These are phyloP conservation scores for Hysterium pulicare DNA, from an alignment of 2,329 filamentous ascomycete species.

Conservation along the genomic window DNA sequence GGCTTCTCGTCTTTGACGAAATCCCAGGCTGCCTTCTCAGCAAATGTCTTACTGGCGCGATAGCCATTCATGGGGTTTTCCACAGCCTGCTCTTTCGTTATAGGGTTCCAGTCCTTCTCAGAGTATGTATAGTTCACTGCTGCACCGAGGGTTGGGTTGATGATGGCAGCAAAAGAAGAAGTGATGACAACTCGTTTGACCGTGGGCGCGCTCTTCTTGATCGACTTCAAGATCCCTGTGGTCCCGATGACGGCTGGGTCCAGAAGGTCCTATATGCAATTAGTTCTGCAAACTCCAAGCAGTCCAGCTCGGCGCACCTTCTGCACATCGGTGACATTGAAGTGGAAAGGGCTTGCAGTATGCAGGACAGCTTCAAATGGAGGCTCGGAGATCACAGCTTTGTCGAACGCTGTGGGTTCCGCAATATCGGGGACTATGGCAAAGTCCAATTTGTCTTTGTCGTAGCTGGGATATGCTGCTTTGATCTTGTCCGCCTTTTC, in stretches of 20 bases:
- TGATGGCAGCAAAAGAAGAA: slow-evolving; percentile 65
- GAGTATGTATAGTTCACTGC: slow-evolving; percentile 50
- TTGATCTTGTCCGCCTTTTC: slow-evolving; percentile 61
- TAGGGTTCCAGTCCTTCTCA: slow-evolving; percentile 56
- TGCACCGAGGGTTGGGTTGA: slow-evolving; percentile 54
- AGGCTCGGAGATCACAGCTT: slow-evolving; percentile 58
- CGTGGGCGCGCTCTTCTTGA: slow-evolving; percentile 58
- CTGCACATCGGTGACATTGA: slow-evolving; percentile 69
- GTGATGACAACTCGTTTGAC: slow-evolving; percentile 73
- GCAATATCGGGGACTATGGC: slow-evolving; percentile 71
- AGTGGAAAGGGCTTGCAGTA: slow-evolving; percentile 61
- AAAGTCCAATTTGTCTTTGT: slow-evolving; percentile 59
- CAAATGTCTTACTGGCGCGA: slow-evolving; percentile 61
- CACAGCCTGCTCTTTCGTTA: slow-evolving; percentile 50
- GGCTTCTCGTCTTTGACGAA: slow-evolving; percentile 52
- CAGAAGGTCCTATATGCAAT: slow-evolving; percentile 43
- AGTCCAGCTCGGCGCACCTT: slow-evolving; percentile 39
- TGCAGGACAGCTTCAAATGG: slow-evolving; percentile 65
- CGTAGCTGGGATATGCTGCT: slow-evolving; percentile 48
- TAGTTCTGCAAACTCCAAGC: slow-evolving; percentile 7
- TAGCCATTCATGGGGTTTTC: slow-evolving; percentile 45
- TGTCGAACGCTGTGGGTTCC: slow-evolving; percentile 62
- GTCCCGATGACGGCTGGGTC: slow-evolving; percentile 63
- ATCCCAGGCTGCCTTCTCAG: slow-evolving; percentile 53
- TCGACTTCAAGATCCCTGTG: slow-evolving; percentile 59